Evolutionary conservation across 306 rosid species (phyloP), one percentile per base, ranked within the genome.

Genomic region (Quercus variabilis): DNA sequence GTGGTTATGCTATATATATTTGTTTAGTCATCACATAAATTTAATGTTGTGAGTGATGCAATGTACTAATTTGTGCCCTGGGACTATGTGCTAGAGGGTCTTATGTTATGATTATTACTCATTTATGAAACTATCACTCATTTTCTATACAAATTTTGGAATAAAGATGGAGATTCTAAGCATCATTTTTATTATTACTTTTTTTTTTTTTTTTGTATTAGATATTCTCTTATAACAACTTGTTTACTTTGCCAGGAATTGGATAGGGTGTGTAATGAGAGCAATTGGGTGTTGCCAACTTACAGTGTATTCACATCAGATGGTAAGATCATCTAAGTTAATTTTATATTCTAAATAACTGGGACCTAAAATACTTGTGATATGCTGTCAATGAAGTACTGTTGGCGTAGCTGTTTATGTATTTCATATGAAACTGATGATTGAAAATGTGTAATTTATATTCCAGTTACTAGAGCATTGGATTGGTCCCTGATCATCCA

Each of bases 231-330:
- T 19, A 31, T 74, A 17, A 31, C 38, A 63, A 38, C 69, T 8
- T 74, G 33, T 59, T 77, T 43, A 63, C 19, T 46, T 12, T 78
- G 60, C 72, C 91, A 88, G 89, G 89, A 85, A 78, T 28, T 88
- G 73, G 91, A 88, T 69, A 81, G 52, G n/a, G 55, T 76, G 58
- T 88, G 89, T 56, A 52, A 56, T 30, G 68, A 74, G 77, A 88
- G 85, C 77, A 64, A 80, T 76, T 89, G 93, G 95, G 31, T 78
- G 63, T 65, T 86, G 33, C 95, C 93, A 52, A 85, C 82, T 75
- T 90, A 89, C 80, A 75, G 54, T 38, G 69, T 86, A 63, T 78
- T 78, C 28, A 64, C 73, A 1, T 55, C 82, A 84, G 81, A 79
- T 63, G 97, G 98, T 91, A 80, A 21, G 80, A 26, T 74, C 59